Conservation (phyloP, 2,329 filamentous ascomycete genomes). For the Calonectria hawksworthii region DNA sequence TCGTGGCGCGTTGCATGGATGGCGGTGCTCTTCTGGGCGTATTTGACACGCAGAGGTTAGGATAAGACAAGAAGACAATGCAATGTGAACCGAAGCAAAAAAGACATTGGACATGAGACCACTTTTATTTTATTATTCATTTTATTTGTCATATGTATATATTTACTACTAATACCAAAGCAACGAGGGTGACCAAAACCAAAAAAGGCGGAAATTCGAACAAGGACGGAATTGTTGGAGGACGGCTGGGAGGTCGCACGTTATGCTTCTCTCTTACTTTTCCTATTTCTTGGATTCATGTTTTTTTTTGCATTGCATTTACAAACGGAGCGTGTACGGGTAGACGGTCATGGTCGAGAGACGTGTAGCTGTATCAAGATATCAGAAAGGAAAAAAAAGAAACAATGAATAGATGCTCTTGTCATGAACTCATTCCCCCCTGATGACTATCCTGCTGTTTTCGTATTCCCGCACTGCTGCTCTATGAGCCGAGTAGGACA, state of each 20-base stretch:
- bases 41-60: slow-evolving; percentile 75
- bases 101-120: background rate
- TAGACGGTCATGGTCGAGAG: background rate
- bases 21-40: slow-evolving; percentile 75
- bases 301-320: background rate
- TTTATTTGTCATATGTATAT: slow-evolving; percentile 3
- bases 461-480: background rate
- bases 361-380: background rate
- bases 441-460: background rate
- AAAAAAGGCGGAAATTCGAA: slow-evolving; percentile 9
- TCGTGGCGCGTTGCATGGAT: slow-evolving; percentile 75
- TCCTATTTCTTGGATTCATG: background rate
- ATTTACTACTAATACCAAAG: slow-evolving; percentile 25
- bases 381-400: background rate
- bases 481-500: background rate
- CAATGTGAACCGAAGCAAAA: slow-evolving; percentile 13
- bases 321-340: slow-evolving; percentile 5
- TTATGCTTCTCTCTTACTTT: background rate
- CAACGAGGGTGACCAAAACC: background rate
- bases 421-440: background rate
- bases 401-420: background rate
- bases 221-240: background rate
- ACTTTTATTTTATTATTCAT: background rate
- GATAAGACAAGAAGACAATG: background rate
- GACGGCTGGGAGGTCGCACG: background rate